Base-by-base conservation (phyloP, 805 yeast species). In the Ogataea ganodermae region DNA sequence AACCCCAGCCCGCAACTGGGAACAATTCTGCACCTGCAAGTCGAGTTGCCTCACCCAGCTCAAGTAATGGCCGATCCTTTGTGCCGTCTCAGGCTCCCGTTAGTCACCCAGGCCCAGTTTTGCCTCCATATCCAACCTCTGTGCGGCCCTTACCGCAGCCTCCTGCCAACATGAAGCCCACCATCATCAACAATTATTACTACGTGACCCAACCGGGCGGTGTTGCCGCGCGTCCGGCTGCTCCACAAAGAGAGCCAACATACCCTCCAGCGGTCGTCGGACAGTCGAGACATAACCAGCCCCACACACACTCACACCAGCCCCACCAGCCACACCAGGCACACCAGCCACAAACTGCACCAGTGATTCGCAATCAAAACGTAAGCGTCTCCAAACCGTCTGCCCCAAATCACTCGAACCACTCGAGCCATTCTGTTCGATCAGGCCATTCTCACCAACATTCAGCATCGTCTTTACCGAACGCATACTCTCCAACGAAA, bases 151-250 rank as follows among this genome's bases (percentile, higher is more conserved):
- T 63, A 45, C 54, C 59, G 36, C 40, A 39, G 35, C 46, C 55
- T 10, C 46, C 50, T 4, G 41, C 57, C 20, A 44, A 42, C 30
- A 48, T 43, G 46, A 52, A 50, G 17, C 55, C 50, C 10, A 48
- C 56, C 17, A 52, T 49, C 21, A 55, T 55, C 45, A 55, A 55
- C 45, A 55, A 55, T 23, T 55, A 55, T 42, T 55, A 55, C 47
- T 52, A 55, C 35, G 53, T 50, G 12, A 36, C 51, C 18, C 52
- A 46, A 20, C 42, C 42, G 13, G 26, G 20, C 23, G n/a, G 36
- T n/a, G 14, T 30, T 30, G 18, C n/a, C n/a, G n/a, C 33, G 18
- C 8, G 17, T 6, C 33, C 33, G 6, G 33, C 7, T 30, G 20
- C 40, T 9, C 27, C 28, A 5, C 24, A 14, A 21, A 13, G 16